phyloP scores from a whole-genome alignment of 805 yeast species.

The Saccharomycopsis fodiens region DNA sequence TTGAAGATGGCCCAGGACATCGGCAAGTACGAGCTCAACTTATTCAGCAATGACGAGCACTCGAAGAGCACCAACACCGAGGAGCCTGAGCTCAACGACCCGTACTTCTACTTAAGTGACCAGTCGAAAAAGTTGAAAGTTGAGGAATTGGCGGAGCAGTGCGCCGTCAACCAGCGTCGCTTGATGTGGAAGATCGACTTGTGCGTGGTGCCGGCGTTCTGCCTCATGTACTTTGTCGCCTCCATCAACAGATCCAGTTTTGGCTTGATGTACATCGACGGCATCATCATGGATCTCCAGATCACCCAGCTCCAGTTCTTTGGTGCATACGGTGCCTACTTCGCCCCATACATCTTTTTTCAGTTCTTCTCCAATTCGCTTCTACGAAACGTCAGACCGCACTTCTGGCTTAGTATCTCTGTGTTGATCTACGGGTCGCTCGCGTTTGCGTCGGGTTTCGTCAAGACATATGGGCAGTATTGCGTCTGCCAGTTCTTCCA shows the following conservation, averaged over 20 bases:
- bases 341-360: slow-evolving; percentile 57
- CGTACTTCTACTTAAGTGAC: slow-evolving; percentile 4
- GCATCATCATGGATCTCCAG: slow-evolving; percentile 43
- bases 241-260: slow-evolving; percentile 69
- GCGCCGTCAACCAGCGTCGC: slow-evolving; percentile 41
- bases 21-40: not conserved
- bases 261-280: slow-evolving; percentile 62
- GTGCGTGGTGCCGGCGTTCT: slow-evolving; percentile 62
- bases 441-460: slow-evolving; percentile 58
- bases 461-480: slow-evolving; percentile 47
- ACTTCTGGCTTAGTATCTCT: slow-evolving; percentile 50
- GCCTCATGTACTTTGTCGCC: slow-evolving; percentile 58
- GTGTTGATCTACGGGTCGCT: slow-evolving; percentile 55
- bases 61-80: not conserved
- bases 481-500: slow-evolving; percentile 55
- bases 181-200: slow-evolving; percentile 58
- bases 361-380: slow-evolving; percentile 60
- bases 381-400: slow-evolving; percentile 53
- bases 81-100: not conserved
- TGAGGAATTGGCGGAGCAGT: slow-evolving; percentile 30
- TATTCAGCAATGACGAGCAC: not conserved
- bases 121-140: slow-evolving; percentile 17
- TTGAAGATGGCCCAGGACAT: too few relatives aligned
- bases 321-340: slow-evolving; percentile 57
- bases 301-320: slow-evolving; percentile 53